Evolutionary conservation across 345 rosid genomes (phyloP).

Genomic region (Physaria fendleri): DNA sequence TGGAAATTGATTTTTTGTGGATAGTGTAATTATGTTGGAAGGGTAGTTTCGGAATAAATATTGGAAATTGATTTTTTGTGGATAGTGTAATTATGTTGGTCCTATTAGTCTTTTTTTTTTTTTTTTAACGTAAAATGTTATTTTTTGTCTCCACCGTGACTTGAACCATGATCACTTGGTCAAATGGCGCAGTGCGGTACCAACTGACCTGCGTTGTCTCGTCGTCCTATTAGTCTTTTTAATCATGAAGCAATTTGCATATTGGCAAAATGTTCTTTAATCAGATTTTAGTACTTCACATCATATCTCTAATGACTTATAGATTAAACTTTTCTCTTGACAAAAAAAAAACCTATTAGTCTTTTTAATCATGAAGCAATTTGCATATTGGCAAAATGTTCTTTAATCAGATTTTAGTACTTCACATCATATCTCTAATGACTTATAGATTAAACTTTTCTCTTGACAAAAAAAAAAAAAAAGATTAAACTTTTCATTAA

Average conservation of each 20-base stretch:
- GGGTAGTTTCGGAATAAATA: slow-evolving; percentile 28
- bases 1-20: slow-evolving; percentile 8
- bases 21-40: slow-evolving; percentile 28
- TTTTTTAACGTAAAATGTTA: no score
- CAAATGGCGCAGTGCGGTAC: no score
- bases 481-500: no score
- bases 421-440: background rate
- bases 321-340: no score
- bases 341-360: no score
- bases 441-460: no score
- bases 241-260: slow-evolving; percentile 6
- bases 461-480: no score
- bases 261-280: slow-evolving; percentile 22
- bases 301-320: background rate
- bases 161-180: no score
- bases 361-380: background rate
- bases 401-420: slow-evolving; percentile 6
- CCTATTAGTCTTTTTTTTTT: no score
- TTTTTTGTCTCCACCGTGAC: no score
- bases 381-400: slow-evolving; percentile 26
- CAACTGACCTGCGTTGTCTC: no score
- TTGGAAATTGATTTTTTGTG: slow-evolving; percentile 5
- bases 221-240: slow-evolving; percentile 16
- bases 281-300: background rate
- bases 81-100: slow-evolving; percentile 24